Base-by-base conservation (phyloP, 1,284 basidiomycete species). In the Anthracocystis setariae region DNA sequence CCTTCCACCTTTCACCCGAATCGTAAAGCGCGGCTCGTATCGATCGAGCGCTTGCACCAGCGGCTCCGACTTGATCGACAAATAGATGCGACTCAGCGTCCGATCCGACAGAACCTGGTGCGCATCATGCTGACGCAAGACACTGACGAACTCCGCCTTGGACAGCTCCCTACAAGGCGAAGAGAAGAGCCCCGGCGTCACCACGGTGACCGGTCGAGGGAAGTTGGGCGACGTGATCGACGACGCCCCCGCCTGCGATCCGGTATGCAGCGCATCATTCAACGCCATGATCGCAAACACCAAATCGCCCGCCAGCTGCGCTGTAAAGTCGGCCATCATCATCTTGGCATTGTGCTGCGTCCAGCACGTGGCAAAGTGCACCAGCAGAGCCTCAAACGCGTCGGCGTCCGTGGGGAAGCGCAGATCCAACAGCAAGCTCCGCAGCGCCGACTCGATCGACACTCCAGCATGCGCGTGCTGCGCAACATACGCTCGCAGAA, bases 271-370 rank as follows among this genome's bases (percentile, higher is more conserved):
- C 32, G 78, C 78, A 46, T 81, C 91, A 79, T 94, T 94, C 50
- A 96, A 87, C 78, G 93, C 91, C 67, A 94, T 89, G 58, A 95
- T 89, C 1, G 92, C 90, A 48, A 91, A 88, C 32, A 93, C 90
- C 44, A 98, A 87, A 33, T 81, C 86, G 5, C 63, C 59, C 0
- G 76, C 78, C 8, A 80, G 60, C 15, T 89, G 88, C 5, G 49
- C 32, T 13, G 74, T 78, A 40, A 82, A 77, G 0, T 10, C 44
- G 1, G 50, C 44, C 55, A 76, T 74, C 24, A 81, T 78, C 38
- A 76, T 66, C 10, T 56, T 29, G 4, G 52, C 55, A 81, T 99
- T 98, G n/a, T 91, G 90, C 60, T 91, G 89, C 72, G 92, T 91
- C 92, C 94, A 98, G 24, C 91, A 88, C 66, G 88, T 87, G 8